Conservation (phyloP, 495 filamentous ascomycete genomes). For the Penicillium steckii region DNA sequence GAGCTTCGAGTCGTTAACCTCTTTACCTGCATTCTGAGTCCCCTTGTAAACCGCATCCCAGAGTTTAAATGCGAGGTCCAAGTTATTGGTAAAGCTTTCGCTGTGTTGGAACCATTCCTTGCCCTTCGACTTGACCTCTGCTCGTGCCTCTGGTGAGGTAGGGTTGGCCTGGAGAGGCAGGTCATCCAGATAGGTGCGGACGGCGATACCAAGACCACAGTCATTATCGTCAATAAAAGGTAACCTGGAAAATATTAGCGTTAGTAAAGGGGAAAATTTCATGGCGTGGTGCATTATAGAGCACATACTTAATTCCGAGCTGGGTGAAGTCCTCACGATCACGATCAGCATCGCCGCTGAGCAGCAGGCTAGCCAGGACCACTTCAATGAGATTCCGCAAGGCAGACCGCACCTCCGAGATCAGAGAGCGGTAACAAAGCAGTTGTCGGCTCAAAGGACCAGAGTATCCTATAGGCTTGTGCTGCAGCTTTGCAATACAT, state of each 20-base stretch:
- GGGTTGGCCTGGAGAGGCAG: conserved; percentile 53
- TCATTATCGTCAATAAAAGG: conserved; percentile 85
- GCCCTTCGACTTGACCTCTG: conserved; percentile 62
- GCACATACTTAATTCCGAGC: conserved; percentile 67
- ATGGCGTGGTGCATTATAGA: neutral
- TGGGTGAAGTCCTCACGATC: conserved; percentile 68
- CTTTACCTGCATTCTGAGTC: conserved; percentile 62
- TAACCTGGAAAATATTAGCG: conserved; percentile 54
- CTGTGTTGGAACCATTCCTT: conserved; percentile 74
- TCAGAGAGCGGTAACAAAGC: conserved; percentile 81
- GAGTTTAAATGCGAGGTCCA: conserved; percentile 76
- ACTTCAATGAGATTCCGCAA: conserved; percentile 83
- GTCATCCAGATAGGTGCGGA: conserved; percentile 92
- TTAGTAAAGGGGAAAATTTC: conserved; percentile 31
- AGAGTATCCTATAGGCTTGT: conserved; percentile 86
- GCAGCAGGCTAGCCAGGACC: conserved; percentile 70
- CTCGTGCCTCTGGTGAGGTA: conserved; percentile 57
- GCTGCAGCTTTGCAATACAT: conserved; percentile 75
- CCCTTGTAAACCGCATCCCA: conserved; percentile 76
- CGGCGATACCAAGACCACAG: conserved; percentile 82
- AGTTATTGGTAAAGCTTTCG: conserved; percentile 70
- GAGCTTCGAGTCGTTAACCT: conserved; percentile 59
- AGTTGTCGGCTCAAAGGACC: conserved; percentile 90
- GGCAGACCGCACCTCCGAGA: conserved; percentile 71
- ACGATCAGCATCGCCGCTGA: conserved; percentile 73